These are phyloP conservation scores for Talaromyces sp. DNA, from an alignment of 2,329 filamentous ascomycete genomes.

Conservation along the genomic window DNA sequence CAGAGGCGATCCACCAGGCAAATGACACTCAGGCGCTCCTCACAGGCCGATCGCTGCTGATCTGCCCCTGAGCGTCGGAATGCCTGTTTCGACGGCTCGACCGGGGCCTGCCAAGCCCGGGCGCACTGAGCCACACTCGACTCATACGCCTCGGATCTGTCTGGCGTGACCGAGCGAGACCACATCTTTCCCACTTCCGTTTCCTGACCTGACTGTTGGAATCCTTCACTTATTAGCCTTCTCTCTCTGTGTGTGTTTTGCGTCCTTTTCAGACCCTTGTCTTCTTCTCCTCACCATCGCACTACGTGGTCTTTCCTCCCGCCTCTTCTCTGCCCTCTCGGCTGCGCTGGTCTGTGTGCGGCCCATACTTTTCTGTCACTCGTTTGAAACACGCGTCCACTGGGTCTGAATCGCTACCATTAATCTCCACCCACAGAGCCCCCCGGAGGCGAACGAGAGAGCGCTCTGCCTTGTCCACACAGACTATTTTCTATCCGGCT, in stretches of 20 bases:
- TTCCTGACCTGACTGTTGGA: neutral
- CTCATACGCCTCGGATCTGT: too few species aligned
- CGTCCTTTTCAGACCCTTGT: neutral
- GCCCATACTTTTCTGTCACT: constrained; percentile 8
- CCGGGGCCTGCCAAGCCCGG: neutral
- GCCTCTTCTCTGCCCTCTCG: constrained; percentile 4
- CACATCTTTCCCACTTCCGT: neutral
- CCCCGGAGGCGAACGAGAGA: neutral
- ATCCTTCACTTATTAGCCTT: constrained; percentile 1
- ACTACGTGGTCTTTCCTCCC: neutral
- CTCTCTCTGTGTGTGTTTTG: neutral
- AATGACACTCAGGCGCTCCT: neutral
- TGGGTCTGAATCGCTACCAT: constrained; percentile 2
- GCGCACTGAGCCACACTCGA: neutral
- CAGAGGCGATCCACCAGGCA: neutral
- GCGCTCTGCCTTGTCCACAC: neutral
- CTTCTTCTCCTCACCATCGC: neutral
- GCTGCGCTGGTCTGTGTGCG: neutral
- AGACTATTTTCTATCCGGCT: neutral
- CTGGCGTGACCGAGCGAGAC: neutral
- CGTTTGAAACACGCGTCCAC: constrained; percentile 14
- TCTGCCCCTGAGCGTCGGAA: constrained; percentile 5
- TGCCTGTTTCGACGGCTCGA: neutral
- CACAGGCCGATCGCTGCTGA: constrained; percentile 1
- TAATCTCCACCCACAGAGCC: constrained; percentile 3